Evolutionary conservation across 2,329 filamentous ascomycete species (phyloP).

Genomic region (Aspergillus nomiae): DNA sequence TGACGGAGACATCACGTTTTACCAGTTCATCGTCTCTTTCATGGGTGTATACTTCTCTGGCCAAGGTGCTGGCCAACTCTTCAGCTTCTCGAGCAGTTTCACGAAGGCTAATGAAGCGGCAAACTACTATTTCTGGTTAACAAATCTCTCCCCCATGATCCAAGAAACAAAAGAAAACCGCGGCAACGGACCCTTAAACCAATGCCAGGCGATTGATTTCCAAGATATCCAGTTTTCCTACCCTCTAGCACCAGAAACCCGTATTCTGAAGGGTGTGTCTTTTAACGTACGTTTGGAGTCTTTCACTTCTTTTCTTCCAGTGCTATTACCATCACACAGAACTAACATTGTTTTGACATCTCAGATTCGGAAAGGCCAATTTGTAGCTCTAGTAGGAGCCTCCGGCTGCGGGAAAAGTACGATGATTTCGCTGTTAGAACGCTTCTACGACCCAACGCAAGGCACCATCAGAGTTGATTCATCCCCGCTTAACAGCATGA

Average conservation of each 20-base stretch:
- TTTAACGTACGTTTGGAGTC: constrained; percentile 16
- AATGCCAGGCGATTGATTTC: constrained; percentile 39
- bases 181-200: constrained; percentile 14
- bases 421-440: constrained; percentile 61
- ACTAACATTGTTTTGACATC: neutral
- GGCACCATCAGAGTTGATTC: constrained; percentile 67
- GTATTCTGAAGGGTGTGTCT: constrained; percentile 31
- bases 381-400: constrained; percentile 58
- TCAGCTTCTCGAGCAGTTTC: constrained; percentile 43
- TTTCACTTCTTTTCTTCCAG: neutral
- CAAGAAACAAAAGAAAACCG: constrained; percentile 49
- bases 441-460: constrained; percentile 69
- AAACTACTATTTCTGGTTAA: constrained; percentile 51
- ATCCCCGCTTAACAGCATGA: neutral
- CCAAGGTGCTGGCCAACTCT: constrained; percentile 25
- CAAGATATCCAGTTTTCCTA: constrained; percentile 49
- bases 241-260: constrained; percentile 24
- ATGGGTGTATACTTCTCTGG: constrained; percentile 44
- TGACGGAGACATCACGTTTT: constrained; percentile 43
- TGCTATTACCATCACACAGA: neutral
- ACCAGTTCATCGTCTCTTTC: constrained; percentile 47
- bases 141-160: constrained; percentile 46
- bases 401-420: constrained; percentile 67
- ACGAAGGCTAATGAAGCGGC: constrained; percentile 54
- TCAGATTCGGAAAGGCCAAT: constrained; percentile 51